Percentiles rank a stretch among this genome's conserved stretches.
Conservation (phyloP, 495 filamentous ascomycete species). For the Beverwykella pulmonaria region DNA sequence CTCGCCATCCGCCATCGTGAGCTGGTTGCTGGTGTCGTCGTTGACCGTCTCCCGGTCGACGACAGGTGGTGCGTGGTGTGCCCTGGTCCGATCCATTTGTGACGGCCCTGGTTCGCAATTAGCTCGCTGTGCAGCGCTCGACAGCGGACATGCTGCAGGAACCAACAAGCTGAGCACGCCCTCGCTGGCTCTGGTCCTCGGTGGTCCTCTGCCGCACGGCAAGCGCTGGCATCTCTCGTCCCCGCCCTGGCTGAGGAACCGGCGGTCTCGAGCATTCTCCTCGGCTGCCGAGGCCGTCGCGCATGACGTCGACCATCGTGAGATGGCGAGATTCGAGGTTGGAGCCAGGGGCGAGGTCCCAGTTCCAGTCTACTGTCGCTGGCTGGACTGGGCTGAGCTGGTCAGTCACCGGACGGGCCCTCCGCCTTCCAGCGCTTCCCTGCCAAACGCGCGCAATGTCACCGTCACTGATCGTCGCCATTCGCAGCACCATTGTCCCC, state of each 20-base stretch:
- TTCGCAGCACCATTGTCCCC: no score
- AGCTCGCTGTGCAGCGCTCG: neutral
- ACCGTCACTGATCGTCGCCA: neutral
- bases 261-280: neutral
- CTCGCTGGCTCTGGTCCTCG: neutral
- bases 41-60: no score
- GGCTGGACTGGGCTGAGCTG: no score
- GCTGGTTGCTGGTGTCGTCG: no score
- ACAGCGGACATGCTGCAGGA: neutral
- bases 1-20: no score
- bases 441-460: neutral
- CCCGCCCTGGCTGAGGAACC: neutral
- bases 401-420: no score
- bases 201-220: neutral
- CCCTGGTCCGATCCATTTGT: neutral
- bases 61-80: no score
- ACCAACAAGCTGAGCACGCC: neutral
- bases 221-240: neutral
- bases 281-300: neutral
- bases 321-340: neutral
- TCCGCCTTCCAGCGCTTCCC: neutral
- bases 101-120: neutral
- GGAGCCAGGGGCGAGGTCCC: neutral
- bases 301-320: slow-evolving; percentile 36
- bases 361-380: no score